These are phyloP conservation scores for Pisolithus marmoratus DNA, from an alignment of 768 basidiomycete species.

Conservation along the genomic window DNA sequence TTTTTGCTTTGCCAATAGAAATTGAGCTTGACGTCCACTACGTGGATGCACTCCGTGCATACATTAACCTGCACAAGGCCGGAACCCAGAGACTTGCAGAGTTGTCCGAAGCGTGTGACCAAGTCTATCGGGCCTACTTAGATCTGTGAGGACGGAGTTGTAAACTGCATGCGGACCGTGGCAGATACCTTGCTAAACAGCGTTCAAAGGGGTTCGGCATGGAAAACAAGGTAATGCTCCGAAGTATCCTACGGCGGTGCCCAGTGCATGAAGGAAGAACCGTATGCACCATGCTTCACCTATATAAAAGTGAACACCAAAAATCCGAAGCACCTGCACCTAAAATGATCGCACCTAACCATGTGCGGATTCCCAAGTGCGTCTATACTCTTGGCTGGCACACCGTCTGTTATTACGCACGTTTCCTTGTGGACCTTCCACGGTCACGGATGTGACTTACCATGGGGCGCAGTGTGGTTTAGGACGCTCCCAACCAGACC, in stretches of 20 bases:
- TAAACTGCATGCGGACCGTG: neutral
- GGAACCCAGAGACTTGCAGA: constrained; percentile 94
- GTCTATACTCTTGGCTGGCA: constrained; percentile 30
- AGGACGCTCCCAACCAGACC: constrained; percentile 53
- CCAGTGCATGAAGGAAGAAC: constrained; percentile 73
- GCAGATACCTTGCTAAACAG: constrained; percentile 71
- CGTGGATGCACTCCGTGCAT: constrained; percentile 81
- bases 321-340: neutral
- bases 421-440: constrained; percentile 8
- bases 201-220: constrained; percentile 77
- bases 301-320: constrained; percentile 15
- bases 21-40: constrained; percentile 93
- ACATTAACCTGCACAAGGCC: constrained; percentile 91
- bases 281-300: constrained; percentile 84
- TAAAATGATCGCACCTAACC: constrained; percentile 42
- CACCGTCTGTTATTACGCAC: constrained; percentile 60
- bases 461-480: constrained; percentile 63
- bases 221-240: constrained; percentile 85
- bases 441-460: constrained; percentile 31
- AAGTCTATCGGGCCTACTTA: constrained; percentile 77
- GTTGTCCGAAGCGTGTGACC: constrained; percentile 89
- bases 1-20: constrained; percentile 74
- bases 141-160: constrained; percentile 13
- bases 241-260: constrained; percentile 54
- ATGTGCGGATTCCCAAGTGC: constrained; percentile 34